Base-by-base conservation (phyloP, 1,284 basidiomycete genomes). In the Moniliophthora roreri region DNA sequence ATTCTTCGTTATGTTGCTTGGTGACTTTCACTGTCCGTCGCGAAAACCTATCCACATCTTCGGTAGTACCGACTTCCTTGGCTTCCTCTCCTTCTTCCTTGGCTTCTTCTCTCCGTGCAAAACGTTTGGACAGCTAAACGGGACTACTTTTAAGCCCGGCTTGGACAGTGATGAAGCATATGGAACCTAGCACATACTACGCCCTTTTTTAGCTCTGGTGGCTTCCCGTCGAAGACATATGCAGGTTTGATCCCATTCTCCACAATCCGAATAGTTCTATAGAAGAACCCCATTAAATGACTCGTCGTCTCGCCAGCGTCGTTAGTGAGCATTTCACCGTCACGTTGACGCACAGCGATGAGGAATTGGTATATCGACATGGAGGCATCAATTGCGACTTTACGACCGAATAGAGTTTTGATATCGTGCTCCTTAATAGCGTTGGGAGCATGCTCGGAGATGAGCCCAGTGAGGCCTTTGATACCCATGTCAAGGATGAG, bases 191-290 rank as follows among this genome's bases (percentile, higher is more conserved):
- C 4, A 86, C 92, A 64, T 63, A 97, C 95, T 62, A 99, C 95
- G 51, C 93, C 93, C 53, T 93, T 87, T 73, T 99, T 99, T 69
- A 99, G 75, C 58, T 98, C 95, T 46, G 96, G 96, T 1, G 96
- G 97, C 69, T 96, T 97, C 8, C 97, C 97, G 71, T 99, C 97
- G 63, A 99, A 99, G 20, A 99, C 93, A 70, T 98, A 99, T 46
- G 90, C 91, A 1, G 96, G 96, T 68, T 99, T 99, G 67, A 99
- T 95, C 4, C 97, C 97, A 62, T 97, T 94, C 71, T 99, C 97
- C n/a, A 97, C 93, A 75, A 99, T 99, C 20, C 97, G 84, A 56
- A 98, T 92, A 0, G 95, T 97, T 28, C 96, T 85, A 67, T 98
- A 98, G 75, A 99, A 99, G 73, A 98, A 92, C 0, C 96, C 96